Conservation (phyloP, 805 yeast species). For the Barnettozyma californica region DNA sequence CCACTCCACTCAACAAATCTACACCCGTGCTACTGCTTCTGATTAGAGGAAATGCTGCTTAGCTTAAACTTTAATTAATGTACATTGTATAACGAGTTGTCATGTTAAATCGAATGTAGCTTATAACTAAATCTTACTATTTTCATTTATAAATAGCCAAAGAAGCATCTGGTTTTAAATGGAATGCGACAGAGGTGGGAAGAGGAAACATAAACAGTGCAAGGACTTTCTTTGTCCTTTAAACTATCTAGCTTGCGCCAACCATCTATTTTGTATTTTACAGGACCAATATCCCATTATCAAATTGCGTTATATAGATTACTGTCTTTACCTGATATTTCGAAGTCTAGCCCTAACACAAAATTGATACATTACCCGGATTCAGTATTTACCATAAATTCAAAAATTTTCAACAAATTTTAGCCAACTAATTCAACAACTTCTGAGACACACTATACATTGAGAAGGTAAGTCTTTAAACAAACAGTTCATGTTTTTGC, state of each 20-base stretch:
- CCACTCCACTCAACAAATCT: slow-evolving; percentile 96
- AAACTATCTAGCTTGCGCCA: too few species aligned
- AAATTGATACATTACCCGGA: not conserved
- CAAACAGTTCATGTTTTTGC: not conserved
- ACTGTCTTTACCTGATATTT: not conserved
- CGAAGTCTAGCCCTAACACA: not conserved
- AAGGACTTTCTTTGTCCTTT: too few species aligned
- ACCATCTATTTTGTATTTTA: too few species aligned
- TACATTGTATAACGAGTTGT: slow-evolving; percentile 25
- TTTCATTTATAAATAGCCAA: too few species aligned
- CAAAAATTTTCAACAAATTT: slow-evolving; percentile 3
- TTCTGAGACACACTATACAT: not conserved
- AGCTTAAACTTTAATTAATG: slow-evolving; percentile 19
- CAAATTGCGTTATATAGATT: too few species aligned
- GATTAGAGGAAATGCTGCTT: slow-evolving; percentile 39
- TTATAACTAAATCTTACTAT: too few species aligned
- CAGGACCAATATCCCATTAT: not conserved
- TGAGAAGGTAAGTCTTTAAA: slow-evolving; percentile 2
- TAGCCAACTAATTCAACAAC: not conserved
- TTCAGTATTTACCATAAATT: not conserved
- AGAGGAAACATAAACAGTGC: too few species aligned
- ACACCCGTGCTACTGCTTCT: slow-evolving; percentile 75
- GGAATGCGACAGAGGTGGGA: too few species aligned
- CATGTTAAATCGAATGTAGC: not conserved
- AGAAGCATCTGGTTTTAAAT: too few species aligned